Evolutionary conservation across 129 eudicot genomes (phyloP).

Genomic region (Ambrosia trifida): DNA sequence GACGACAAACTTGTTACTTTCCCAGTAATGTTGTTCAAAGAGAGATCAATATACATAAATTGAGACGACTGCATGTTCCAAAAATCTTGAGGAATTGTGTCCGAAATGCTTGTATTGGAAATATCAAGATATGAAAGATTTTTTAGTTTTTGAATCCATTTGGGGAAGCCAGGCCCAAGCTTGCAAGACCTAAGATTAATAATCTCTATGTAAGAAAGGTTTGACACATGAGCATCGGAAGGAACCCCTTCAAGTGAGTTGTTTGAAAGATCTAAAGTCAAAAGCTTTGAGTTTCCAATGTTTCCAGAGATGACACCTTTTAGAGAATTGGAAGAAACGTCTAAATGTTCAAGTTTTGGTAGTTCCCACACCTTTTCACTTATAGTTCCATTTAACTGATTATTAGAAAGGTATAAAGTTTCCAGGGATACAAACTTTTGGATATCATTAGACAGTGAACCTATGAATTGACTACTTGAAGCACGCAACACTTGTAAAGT

Average conservation of each 20-base stretch:
- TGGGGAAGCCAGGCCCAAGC: slow-evolving; percentile 5
- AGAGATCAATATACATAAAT: not conserved
- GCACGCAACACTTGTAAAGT: not conserved
- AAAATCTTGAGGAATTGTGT: not conserved
- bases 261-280: not conserved
- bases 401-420: not conserved
- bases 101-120: not conserved
- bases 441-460: slow-evolving; percentile 2
- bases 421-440: not conserved
- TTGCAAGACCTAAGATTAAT: slow-evolving; percentile 8
- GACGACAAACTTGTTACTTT: not conserved
- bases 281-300: not conserved
- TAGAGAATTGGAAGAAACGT: slow-evolving; percentile 18
- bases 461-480: not conserved
- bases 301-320: not conserved
- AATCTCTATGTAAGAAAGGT: not conserved
- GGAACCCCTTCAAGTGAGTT: not conserved
- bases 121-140: not conserved
- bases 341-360: not conserved
- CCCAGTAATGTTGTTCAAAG: slow-evolving; percentile 1
- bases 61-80: not conserved
- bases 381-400: slow-evolving; percentile 4
- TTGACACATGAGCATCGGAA: not conserved
- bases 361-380: slow-evolving; percentile 16
- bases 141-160: not conserved